These are phyloP conservation scores for Pichia sp. DNA, from an alignment of 1,139 yeast species.

Conservation along the genomic window DNA sequence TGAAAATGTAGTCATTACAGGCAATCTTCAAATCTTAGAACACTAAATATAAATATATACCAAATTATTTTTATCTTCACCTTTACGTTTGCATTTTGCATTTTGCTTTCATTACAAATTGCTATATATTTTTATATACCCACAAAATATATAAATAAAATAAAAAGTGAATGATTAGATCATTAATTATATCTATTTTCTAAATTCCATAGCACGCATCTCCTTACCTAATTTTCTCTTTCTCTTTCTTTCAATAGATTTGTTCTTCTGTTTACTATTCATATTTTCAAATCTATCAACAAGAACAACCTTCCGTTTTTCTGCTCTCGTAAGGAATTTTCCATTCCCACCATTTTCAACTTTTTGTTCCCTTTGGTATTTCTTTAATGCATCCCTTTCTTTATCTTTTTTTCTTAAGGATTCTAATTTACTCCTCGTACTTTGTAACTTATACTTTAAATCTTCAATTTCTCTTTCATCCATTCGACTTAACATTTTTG, in stretches of 20 bases:
- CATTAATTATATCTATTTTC: constrained; percentile 1
- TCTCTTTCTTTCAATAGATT: constrained; percentile 87
- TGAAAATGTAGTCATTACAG: constrained; percentile 96
- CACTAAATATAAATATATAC: constrained; percentile 41
- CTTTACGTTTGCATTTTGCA: no score
- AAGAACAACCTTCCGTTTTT: constrained; percentile 76
- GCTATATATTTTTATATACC: neutral
- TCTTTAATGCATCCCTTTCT: constrained; percentile 56
- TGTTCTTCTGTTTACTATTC: constrained; percentile 78
- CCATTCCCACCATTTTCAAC: constrained; percentile 34
- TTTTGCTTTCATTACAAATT: no score
- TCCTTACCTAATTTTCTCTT: constrained; percentile 92
- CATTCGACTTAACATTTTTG: constrained; percentile 42
- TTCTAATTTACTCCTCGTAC: constrained; percentile 70
- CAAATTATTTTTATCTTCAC: neutral
- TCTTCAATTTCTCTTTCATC: constrained; percentile 46
- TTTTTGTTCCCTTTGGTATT: constrained; percentile 39
- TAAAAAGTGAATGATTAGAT: neutral
- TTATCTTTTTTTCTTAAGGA: constrained; percentile 71
- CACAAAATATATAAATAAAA: neutral
- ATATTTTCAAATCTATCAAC: constrained; percentile 82
- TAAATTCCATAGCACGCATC: constrained; percentile 69
- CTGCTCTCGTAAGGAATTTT: constrained; percentile 69
- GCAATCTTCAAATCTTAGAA: constrained; percentile 91
- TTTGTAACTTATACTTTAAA: constrained; percentile 48